These are phyloP conservation scores for Colletotrichum musae DNA, from an alignment of 2,329 filamentous ascomycete genomes.

Conservation along the genomic window DNA sequence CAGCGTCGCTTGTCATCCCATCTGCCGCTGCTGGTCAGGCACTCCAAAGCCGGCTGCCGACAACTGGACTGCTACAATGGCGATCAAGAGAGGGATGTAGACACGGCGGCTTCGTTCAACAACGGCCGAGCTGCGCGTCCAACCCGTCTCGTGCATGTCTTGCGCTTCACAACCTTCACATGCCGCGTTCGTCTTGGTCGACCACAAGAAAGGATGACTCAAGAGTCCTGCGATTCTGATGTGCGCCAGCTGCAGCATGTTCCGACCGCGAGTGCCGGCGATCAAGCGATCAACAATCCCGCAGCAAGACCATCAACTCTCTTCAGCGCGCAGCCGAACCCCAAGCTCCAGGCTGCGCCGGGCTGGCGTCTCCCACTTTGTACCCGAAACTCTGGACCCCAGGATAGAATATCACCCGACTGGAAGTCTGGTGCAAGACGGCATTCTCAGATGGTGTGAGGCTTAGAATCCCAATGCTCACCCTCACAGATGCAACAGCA, in stretches of 20 bases:
- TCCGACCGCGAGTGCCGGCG: constrained; percentile 12
- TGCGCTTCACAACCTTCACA: background rate
- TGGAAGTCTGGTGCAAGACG: background rate
- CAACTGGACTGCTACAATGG: constrained; percentile 11
- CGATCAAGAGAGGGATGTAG: background rate
- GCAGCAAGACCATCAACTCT: constrained; percentile 3
- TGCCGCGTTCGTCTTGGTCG: background rate
- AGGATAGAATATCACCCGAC: background rate
- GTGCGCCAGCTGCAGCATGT: constrained; percentile 1
- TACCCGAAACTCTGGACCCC: background rate
- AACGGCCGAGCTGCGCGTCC: background rate
- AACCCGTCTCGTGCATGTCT: too few species aligned
- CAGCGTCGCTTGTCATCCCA: constrained; percentile 26
- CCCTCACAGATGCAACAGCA: constrained; percentile 31
- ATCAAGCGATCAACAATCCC: constrained; percentile 29
- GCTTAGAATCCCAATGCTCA: constrained; percentile 26
- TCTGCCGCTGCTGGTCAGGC: constrained; percentile 22
- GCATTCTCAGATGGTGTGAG: constrained; percentile 12
- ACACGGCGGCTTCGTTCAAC: background rate
- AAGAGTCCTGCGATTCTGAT: constrained; percentile 9
- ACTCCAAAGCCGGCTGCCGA: constrained; percentile 7
- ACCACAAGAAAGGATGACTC: constrained; percentile 6
- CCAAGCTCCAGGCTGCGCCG: constrained; percentile 11
- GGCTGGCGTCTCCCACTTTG: constrained; percentile 10
- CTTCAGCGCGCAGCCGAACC: background rate